Base-by-base conservation (phyloP, 768 basidiomycete genomes). In the Leccinum rimulosum region DNA sequence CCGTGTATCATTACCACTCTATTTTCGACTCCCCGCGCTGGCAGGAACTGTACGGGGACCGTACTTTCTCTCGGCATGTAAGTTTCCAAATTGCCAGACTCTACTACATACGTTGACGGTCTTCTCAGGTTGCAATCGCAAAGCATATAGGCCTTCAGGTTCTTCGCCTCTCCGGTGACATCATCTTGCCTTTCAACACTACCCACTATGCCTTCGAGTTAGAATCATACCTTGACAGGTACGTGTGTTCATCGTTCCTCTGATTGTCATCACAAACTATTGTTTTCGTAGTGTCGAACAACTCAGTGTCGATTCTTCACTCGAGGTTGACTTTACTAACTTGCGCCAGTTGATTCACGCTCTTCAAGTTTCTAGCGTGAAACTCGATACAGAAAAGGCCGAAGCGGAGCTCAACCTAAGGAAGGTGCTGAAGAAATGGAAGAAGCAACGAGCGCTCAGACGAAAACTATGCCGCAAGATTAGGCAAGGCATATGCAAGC, bases 31-130 rank as follows among this genome's bases (percentile, higher is more conserved):
- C 81, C 25, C 79, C 85, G 59, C 72, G 75, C 51, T 95, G 86
- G 86, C 87, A 89, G 69, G 85, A 89, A 62, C 66, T 80, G 56
- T 93, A 88, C 61, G 89, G 81, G 19, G 93, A 93, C 68, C 86
- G 88, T 40, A 84, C 82, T 22, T 94, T 91, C 77, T 75, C 83
- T 68, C 82, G 84, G 49, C 89, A 93, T 72, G 87, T 87, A 69
- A 58, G 81, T 73, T 38, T 38, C 7, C 15, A 8, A 15, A 38
- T 17, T 38, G 36, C 36, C 12, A 38, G 36, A 17, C 8, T 38
- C 36, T 38, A 8, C 36, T 38, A 8, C 2, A 14, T 35, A 6
- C 35, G 36, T 17, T 38, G 36, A 38, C 36, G 17, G 10, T 27
- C 27, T 31, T n/a, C 49, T 15, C 59, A 88, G 86, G 81, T 83